Evolutionary conservation across 2,329 filamentous ascomycete genomes (phyloP), one percentile per base, ranked within the genome.

Genomic region (Fusarium buxicola): DNA sequence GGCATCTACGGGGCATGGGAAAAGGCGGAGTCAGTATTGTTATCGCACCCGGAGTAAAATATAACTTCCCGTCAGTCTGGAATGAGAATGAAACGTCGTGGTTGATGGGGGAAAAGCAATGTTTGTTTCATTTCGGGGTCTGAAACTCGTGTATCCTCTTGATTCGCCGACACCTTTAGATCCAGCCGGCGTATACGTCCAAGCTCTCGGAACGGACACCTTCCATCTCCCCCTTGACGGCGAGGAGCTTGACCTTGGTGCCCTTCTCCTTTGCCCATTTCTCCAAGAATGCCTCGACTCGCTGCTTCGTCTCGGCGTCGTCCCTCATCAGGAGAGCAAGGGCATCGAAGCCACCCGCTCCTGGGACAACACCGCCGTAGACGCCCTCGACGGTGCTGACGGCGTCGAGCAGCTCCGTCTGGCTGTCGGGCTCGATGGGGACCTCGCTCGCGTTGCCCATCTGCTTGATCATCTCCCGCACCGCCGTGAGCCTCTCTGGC

Each of bases 341-440:
- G 2, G 95, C 95, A 80, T 99, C 95, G 72, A 91, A 97, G 0
- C 95, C 95, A 9, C 95, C 95, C 0, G 95, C 95, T 0, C 95
- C 95, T 0, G 95, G 95, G 0, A 97, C 95, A 0, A 98, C 92
- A 0, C 94, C 95, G 1, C 93, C 94, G 64, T 94, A 86, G 4
- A 98, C 93, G 7, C 94, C 95, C 0, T 90, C 84, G 2, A 97
- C 79, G 5, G 68, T 72, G n/a, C 78, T 85, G 55, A 94, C 83
- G 9, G 88, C 91, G 76, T 99, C 91, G 31, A 99, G 79, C 58
- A 99, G 81, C 71, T 86, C 85, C 2, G 92, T 97, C 82, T 99
- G 95, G 66, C 90, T 88, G 36, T 82, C 82, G 0, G 95, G 95
- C 81, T 99, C 95, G 65, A 99, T 94, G 4, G 94, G 93, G 8